Evolutionary conservation across 768 basidiomycete genomes (phyloP), one percentile per base, ranked within the genome.

Genomic region (Suillus clintonianus): DNA sequence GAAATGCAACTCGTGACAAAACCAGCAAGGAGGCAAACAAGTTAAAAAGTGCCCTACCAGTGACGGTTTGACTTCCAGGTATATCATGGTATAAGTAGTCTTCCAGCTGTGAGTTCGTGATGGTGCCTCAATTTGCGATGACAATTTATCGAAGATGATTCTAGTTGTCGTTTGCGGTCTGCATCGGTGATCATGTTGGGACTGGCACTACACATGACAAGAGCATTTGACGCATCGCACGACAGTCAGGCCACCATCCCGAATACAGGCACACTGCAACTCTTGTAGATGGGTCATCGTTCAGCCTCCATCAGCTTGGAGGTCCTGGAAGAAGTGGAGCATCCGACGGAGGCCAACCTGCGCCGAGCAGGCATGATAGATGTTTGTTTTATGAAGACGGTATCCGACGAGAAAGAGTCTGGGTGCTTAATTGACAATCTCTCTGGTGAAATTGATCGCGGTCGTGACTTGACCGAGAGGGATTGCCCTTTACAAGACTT

Each of bases 281-380:
- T 56, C 17, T 34, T 65, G 6, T 65, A 61, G 64, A 43, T 65
- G n/a, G 50, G 47, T 36, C 47, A 48, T n/a, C 36, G 43, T 37
- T 62, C 55, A 5, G 61, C 54, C 19, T 32, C 37, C 15, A 32
- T 56, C 39, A 22, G 32, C 0, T n/a, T n/a, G n/a, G 42, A 62
- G 22, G 42, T n/a, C 22, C 14, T 63, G 15, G 30, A 30, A 43
- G 45, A 50, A 3, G 56, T 58, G 17, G 2, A 15, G 6, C 19
- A 56, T 36, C 54, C 62, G n/a, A 58, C 62, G 5, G 62, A 63
- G 55, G 27, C 27, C n/a, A 34, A 47, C 13, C 24, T 63, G 15
- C 56, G 62, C 0, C 22, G 22, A 32, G 55, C 62, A 48, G 62
- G 62, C 41, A 43, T 63, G 56, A 41, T 63, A 15, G 22, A 63